A percentile compares a stretch with the other conserved stretches of the same genome.
These are phyloP conservation scores for Crataegus laevigata DNA, from an alignment of 306 rosid species.

Conservation along the genomic window DNA sequence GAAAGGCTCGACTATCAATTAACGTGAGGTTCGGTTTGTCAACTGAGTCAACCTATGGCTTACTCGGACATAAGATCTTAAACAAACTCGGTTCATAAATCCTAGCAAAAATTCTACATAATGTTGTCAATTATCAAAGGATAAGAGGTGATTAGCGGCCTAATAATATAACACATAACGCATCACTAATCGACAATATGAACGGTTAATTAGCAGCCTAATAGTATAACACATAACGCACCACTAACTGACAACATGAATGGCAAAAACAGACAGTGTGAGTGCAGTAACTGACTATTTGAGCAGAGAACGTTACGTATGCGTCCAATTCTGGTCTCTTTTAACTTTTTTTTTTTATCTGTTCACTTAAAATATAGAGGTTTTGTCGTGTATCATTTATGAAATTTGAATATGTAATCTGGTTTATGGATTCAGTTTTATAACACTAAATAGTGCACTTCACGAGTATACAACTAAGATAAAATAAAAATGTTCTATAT, in stretches of 20 bases:
- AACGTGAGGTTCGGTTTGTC: conserved; percentile 19
- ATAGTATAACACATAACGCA: no score
- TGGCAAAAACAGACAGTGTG: no score
- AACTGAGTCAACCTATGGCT: not conserved
- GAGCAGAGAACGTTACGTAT: no score
- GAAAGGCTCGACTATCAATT: conserved; percentile 1
- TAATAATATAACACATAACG: no score
- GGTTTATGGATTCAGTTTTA: no score
- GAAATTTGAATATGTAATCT: no score
- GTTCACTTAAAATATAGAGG: no score
- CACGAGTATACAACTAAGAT: not conserved
- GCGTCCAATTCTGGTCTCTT: not conserved
- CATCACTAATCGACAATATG: no score
- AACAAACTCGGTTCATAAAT: not conserved
- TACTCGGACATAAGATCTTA: not conserved
- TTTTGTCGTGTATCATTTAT: not conserved
- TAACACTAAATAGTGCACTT: not conserved
- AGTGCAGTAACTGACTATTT: no score
- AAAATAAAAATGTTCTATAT: no score
- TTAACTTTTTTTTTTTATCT: not conserved
- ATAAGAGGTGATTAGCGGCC: not conserved
- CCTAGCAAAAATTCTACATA: not conserved
- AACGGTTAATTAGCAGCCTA: no score
- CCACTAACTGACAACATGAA: no score
- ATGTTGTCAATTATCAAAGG: not conserved